These are phyloP conservation scores for Leccinum fuscescens DNA, from an alignment of 1,284 basidiomycete genomes.

Conservation along the genomic window DNA sequence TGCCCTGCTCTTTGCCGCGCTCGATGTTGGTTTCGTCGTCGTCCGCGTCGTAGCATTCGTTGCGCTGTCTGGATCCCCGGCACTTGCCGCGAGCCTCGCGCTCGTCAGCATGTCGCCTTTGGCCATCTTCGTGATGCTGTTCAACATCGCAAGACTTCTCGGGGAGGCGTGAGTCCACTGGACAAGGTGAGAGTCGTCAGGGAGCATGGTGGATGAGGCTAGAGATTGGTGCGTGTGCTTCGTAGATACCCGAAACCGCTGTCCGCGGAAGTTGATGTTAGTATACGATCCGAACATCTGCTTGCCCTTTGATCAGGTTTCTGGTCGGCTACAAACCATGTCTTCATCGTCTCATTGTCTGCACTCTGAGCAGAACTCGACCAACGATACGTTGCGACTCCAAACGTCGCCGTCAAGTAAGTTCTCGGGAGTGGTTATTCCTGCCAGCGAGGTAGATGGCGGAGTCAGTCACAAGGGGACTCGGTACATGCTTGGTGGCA, in stretches of 20 bases:
- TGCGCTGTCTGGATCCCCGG: slow-evolving; percentile 15
- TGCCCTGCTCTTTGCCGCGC: slow-evolving; percentile 19
- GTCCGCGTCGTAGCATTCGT: slow-evolving; percentile 18
- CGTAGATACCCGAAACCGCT: background rate
- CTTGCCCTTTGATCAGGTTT: background rate
- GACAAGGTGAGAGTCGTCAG: slow-evolving; percentile 8
- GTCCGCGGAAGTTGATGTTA: background rate
- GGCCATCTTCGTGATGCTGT: slow-evolving; percentile 3
- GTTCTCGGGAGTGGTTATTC: background rate
- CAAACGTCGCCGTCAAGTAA: background rate
- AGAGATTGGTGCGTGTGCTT: slow-evolving; percentile 2
- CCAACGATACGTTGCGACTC: background rate
- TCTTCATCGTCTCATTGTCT: background rate
- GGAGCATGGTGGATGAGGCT: background rate
- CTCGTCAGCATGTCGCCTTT: slow-evolving; percentile 18
- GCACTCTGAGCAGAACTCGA: background rate
- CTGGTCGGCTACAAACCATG: background rate
- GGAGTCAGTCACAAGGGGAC: background rate
- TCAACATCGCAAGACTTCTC: slow-evolving; percentile 3
- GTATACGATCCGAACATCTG: background rate
- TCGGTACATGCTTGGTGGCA: background rate
- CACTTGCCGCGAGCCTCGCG: slow-evolving; percentile 16
- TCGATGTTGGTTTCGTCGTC: slow-evolving; percentile 23
- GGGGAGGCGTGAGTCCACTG: background rate
- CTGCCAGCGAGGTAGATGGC: background rate